A percentile compares a stretch with the other conserved stretches of the same genome.
These are phyloP conservation scores for Sugiyamaella floridensis DNA, from an alignment of 805 yeast genomes.

Conservation along the genomic window DNA sequence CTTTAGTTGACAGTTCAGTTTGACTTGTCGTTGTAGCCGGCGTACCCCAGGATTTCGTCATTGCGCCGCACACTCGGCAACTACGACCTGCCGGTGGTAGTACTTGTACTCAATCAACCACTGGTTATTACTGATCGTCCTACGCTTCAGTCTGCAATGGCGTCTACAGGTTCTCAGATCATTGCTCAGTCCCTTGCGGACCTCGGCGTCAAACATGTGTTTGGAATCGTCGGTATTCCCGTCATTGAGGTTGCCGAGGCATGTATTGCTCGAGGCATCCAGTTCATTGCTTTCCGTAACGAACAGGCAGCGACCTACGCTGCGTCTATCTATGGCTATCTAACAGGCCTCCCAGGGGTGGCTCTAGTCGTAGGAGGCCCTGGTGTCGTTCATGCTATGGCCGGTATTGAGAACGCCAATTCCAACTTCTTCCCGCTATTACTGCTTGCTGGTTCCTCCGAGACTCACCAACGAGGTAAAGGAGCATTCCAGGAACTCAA, in stretches of 20 bases:
- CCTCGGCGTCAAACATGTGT: slow-evolving; percentile 50
- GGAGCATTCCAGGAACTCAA: slow-evolving; percentile 72
- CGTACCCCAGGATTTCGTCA: neutral
- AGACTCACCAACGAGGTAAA: slow-evolving; percentile 40
- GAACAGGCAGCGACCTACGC: slow-evolving; percentile 75
- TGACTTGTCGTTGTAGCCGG: neutral
- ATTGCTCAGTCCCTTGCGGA: slow-evolving; percentile 43
- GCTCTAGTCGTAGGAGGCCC: slow-evolving; percentile 71
- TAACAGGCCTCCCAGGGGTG: slow-evolving; percentile 61
- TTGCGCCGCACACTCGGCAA: neutral
- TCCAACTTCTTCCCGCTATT: slow-evolving; percentile 60
- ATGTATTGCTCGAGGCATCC: slow-evolving; percentile 45
- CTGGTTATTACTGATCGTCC: slow-evolving; percentile 34
- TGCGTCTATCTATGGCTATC: slow-evolving; percentile 62
- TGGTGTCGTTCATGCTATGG: slow-evolving; percentile 58
- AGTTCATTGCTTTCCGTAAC: slow-evolving; percentile 56
- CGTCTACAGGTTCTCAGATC: slow-evolving; percentile 37
- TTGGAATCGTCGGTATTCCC: slow-evolving; percentile 73
- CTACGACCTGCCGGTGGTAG: neutral
- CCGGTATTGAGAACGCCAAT: slow-evolving; percentile 58
- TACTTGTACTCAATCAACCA: no score
- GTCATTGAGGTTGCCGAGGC: slow-evolving; percentile 67
- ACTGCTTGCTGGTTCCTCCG: slow-evolving; percentile 57
- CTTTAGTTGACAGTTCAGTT: no score
- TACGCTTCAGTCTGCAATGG: slow-evolving; percentile 15